phyloP scores from a whole-genome alignment of 176 grass and related monocot species.

The Triticum aestivum region IWGSC_CS_RefSeq_v2.1 NC_057810.1:631874427-631874926 shows the following conservation, averaged over 20 bases:
- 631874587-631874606: neutral
- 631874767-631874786: neutral
- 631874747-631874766: neutral
- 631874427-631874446: no score
- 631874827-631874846: neutral
- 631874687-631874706: neutral
- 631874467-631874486: no score
- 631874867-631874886: neutral
- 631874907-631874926: neutral
- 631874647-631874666: neutral
- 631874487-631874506: no score
- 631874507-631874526: no score
- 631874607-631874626: neutral
- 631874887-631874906: neutral
- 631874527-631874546: no score
- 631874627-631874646: neutral
- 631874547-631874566: no score
- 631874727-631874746: neutral
- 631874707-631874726: neutral
- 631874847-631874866: slow-evolving; percentile 10
- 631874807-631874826: neutral
- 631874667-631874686: neutral
- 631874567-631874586: no score
- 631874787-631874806: neutral
- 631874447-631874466: no score